Conservation (phyloP, 2,329 filamentous ascomycete species). For the Paraconiothyrium brasiliense region DNA sequence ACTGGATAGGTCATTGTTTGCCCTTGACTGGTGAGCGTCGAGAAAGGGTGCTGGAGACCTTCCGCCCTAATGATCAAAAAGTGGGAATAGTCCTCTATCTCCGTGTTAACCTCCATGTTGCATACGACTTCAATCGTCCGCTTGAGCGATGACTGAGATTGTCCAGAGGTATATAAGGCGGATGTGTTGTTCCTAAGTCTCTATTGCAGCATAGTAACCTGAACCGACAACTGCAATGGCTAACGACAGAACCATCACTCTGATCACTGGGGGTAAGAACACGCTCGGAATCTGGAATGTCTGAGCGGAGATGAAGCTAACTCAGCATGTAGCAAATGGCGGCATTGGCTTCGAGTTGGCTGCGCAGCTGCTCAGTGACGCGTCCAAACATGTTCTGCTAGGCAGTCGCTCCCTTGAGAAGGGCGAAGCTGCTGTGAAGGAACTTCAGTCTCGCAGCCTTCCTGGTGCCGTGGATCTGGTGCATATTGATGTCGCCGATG, state of each 20-base stretch:
- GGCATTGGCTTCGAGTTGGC: conserved; percentile 60
- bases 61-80: not conserved
- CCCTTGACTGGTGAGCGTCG: not conserved
- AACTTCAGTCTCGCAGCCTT: conserved; percentile 28
- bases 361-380: conserved; percentile 46
- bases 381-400: conserved; percentile 39
- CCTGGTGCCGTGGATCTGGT: conserved; percentile 47
- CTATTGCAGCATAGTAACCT: not conserved
- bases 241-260: conserved; percentile 34
- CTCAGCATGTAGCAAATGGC: conserved; percentile 48
- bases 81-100: not conserved
- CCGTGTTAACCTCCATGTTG: not conserved
- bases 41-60: not conserved
- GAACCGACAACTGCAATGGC: not conserved
- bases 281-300: conserved; percentile 5
- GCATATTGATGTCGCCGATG: conserved; percentile 53
- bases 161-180: not conserved
- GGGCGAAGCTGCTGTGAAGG: conserved; percentile 34
- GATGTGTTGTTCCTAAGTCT: not conserved
- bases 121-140: not conserved
- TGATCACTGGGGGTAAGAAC: conserved; percentile 49
- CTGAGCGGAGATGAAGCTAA: not conserved
- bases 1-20: not conserved
- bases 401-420: conserved; percentile 27
- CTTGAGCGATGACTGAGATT: not conserved